Conservation (phyloP, 1,284 basidiomycete genomes). For the Cutaneotrichosporon arboriforme region DNA sequence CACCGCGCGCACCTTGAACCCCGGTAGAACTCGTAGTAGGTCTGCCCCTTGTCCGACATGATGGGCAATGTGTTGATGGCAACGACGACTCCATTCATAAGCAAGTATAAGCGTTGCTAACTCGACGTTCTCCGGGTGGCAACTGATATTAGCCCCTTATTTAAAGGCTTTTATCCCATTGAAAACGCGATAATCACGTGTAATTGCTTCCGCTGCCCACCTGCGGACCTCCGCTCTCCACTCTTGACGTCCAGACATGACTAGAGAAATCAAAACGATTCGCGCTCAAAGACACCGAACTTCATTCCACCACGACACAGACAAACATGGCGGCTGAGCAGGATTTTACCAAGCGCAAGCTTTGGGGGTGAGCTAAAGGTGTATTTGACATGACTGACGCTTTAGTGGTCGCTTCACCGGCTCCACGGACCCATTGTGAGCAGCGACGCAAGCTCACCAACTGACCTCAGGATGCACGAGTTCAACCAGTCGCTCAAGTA, state of each 20-base stretch:
- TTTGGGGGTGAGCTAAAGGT: constrained; percentile 39
- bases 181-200: too few relatives aligned
- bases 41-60: constrained; percentile 45
- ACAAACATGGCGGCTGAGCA: constrained; percentile 24
- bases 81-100: too few relatives aligned
- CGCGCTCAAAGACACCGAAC: too few relatives aligned
- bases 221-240: not conserved
- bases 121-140: too few relatives aligned
- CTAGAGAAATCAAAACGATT: not conserved
- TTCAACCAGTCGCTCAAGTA: constrained; percentile 95
- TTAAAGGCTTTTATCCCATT: too few relatives aligned
- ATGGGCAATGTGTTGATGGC: constrained; percentile 2
- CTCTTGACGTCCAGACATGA: not conserved
- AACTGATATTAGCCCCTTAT: too few relatives aligned
- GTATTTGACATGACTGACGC: constrained; percentile 13
- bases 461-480: constrained; percentile 69
- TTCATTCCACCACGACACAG: too few relatives aligned
- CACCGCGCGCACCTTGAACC: constrained; percentile 34
- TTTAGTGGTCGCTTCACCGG: constrained; percentile 19
- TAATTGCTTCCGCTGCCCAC: too few relatives aligned
- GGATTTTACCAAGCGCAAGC: constrained; percentile 47
- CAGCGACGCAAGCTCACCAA: constrained; percentile 5
- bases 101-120: too few relatives aligned
- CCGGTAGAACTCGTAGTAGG: constrained; percentile 86
- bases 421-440: constrained; percentile 66